phyloP scores from a whole-genome alignment of 2,329 filamentous ascomycete genomes.

The Albophoma yamanashiensis region DNA sequence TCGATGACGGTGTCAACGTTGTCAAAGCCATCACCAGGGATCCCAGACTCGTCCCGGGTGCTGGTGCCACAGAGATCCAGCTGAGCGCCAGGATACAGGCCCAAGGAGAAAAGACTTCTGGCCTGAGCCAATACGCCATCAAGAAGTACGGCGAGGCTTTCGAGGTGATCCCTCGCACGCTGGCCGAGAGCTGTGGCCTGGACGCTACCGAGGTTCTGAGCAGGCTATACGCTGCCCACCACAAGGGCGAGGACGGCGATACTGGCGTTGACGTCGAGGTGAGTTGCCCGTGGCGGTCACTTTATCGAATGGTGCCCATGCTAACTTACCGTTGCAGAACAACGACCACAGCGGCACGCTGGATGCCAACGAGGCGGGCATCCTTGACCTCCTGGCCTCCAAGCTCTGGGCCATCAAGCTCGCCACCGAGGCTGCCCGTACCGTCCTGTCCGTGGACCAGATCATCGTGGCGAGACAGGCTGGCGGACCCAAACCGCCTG shows the following conservation, averaged over 20 bases:
- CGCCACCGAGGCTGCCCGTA: slow-evolving; percentile 88
- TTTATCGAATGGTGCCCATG: neutral
- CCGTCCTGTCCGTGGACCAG: slow-evolving; percentile 92
- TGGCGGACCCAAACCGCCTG: slow-evolving; percentile 92
- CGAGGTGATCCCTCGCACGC: slow-evolving; percentile 86
- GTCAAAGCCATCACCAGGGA: slow-evolving; percentile 98
- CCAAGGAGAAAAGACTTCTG: slow-evolving; percentile 84
- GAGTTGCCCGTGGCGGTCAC: slow-evolving; percentile 11
- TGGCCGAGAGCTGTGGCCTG: slow-evolving; percentile 89
- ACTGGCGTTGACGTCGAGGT: slow-evolving; percentile 91
- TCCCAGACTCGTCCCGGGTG: slow-evolving; percentile 80
- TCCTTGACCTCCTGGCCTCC: slow-evolving; percentile 81
- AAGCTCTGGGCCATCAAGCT: slow-evolving; percentile 98
- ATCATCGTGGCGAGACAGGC: slow-evolving; percentile 98
- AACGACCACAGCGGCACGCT: slow-evolving; percentile 70
- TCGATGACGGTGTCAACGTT: slow-evolving; percentile 96
- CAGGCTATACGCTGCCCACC: slow-evolving; percentile 84
- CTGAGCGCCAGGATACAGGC: slow-evolving; percentile 85
- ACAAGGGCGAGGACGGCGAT: slow-evolving; percentile 77
- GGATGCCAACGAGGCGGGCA: slow-evolving; percentile 78
- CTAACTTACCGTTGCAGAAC: slow-evolving; percentile 38
- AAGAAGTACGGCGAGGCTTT: slow-evolving; percentile 97
- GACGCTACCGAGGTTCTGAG: slow-evolving; percentile 96
- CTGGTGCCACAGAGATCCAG: slow-evolving; percentile 89
- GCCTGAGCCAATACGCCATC: slow-evolving; percentile 90